Percentiles rank a stretch among this genome's conserved stretches.
Evolutionary conservation across 805 yeast species (phyloP).

Genomic region (Schwanniomyces vanrijiae): DNA sequence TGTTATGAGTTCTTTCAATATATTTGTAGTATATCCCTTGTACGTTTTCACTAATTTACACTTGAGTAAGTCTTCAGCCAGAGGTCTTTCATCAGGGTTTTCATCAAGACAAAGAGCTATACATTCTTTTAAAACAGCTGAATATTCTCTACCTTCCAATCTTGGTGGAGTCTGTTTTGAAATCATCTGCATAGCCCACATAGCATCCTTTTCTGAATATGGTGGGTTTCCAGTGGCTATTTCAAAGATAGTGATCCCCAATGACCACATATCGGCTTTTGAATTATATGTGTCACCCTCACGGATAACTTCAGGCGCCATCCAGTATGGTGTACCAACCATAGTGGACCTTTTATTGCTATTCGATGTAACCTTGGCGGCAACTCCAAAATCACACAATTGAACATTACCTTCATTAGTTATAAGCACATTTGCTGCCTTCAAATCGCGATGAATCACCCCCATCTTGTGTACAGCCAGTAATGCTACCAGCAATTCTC

Average conservation of each 20-base stretch:
- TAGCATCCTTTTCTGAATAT: constrained; percentile 90
- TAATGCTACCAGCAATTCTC: constrained; percentile 80
- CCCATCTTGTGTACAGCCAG: constrained; percentile 83
- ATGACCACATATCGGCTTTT: constrained; percentile 96
- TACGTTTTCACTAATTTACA: constrained; percentile 69
- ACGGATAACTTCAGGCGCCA: constrained; percentile 98
- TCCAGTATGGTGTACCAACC: constrained; percentile 97
- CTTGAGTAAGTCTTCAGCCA: constrained; percentile 80
- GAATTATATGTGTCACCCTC: constrained; percentile 87
- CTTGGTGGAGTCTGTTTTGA: constrained; percentile 94
- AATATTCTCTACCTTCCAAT: constrained; percentile 84
- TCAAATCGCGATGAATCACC: constrained; percentile 93
- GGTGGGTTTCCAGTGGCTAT: constrained; percentile 98
- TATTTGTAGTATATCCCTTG: constrained; percentile 56
- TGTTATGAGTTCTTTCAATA: constrained; percentile 72
- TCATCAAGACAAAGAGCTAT: constrained; percentile 93
- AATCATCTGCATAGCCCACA: constrained; percentile 91
- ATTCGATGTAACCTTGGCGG: constrained; percentile 82
- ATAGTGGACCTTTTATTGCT: constrained; percentile 84
- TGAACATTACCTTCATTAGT: constrained; percentile 87
- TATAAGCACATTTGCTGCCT: constrained; percentile 92
- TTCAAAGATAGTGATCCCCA: constrained; percentile 92
- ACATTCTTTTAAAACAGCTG: constrained; percentile 75
- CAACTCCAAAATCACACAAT: constrained; percentile 97
- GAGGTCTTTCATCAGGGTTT: constrained; percentile 82